phyloP scores from a whole-genome alignment of 805 yeast species.

The Nakazawaea ishiwadae region DNA sequence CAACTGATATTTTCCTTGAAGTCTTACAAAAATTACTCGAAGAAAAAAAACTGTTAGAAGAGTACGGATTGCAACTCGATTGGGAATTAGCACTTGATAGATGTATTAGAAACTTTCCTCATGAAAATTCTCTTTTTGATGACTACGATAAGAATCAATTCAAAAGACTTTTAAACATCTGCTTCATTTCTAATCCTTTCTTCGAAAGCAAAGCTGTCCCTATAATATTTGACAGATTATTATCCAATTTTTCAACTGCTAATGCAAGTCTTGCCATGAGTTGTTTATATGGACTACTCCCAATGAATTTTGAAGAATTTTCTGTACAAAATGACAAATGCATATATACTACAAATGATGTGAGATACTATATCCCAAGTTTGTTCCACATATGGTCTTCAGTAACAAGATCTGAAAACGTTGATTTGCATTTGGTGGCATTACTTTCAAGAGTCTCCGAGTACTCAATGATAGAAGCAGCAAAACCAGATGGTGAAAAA shows the following conservation, averaged over 20 bases:
- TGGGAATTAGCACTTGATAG: constrained; percentile 44
- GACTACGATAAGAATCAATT: constrained; percentile 45
- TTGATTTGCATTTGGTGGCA: constrained; percentile 63
- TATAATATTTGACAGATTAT: constrained; percentile 43
- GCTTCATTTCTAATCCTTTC: constrained; percentile 49
- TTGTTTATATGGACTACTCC: constrained; percentile 50
- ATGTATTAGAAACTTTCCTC: constrained; percentile 32
- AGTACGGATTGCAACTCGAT: constrained; percentile 40
- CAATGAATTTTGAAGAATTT: constrained; percentile 33
- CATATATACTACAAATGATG: constrained; percentile 21
- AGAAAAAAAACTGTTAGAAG: constrained; percentile 35
- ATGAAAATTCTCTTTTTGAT: constrained; percentile 45
- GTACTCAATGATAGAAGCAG: constrained; percentile 32
- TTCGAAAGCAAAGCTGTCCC: constrained; percentile 47
- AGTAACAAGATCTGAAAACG: constrained; percentile 38
- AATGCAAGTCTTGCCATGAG: constrained; percentile 49
- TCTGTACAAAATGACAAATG: constrained; percentile 15
- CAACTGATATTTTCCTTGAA: constrained; percentile 54
- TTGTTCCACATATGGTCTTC: constrained; percentile 71
- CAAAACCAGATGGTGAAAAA: constrained; percentile 20
- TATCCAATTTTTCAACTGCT: constrained; percentile 47
- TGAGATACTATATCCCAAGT: constrained; percentile 52
- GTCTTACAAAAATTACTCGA: constrained; percentile 56
- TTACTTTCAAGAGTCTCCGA: constrained; percentile 59
- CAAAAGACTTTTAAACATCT: constrained; percentile 44